A percentile compares a stretch with the other conserved stretches of the same genome.
These are phyloP conservation scores for Hyphopichia pseudoburtonii DNA, from an alignment of 1,139 yeast genomes.

Conservation along the genomic window DNA sequence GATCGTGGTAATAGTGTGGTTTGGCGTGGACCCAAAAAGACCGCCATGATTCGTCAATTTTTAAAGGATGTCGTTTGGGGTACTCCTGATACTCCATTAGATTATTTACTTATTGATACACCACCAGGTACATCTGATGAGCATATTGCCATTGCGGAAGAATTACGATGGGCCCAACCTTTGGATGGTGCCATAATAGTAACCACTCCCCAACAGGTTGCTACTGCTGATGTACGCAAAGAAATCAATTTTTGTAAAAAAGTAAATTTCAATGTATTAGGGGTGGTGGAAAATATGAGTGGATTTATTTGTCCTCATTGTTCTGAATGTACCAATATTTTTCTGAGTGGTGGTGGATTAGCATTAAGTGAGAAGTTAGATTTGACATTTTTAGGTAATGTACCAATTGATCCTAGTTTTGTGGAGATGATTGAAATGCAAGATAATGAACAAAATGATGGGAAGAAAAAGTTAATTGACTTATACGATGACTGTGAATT, in stretches of 20 bases:
- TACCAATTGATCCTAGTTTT: constrained; percentile 92
- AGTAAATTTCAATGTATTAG: constrained; percentile 43
- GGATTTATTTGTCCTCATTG: constrained; percentile 70
- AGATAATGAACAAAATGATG: constrained; percentile 19
- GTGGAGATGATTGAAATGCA: constrained; percentile 79
- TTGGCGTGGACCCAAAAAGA: constrained; percentile 98
- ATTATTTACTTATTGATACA: constrained; percentile 87
- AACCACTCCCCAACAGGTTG: constrained; percentile 54
- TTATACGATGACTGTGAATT: constrained; percentile 38
- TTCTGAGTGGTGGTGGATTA: constrained; percentile 92
- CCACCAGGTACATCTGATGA: constrained; percentile 99
- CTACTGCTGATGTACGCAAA: constrained; percentile 54
- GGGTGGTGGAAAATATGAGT: constrained; percentile 49
- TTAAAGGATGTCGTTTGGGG: constrained; percentile 93
- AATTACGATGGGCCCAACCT: constrained; percentile 56
- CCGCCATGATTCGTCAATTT: constrained; percentile 96
- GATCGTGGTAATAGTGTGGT: constrained; percentile 89
- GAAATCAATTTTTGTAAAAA: constrained; percentile 48
- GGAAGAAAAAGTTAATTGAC: constrained; percentile 28
- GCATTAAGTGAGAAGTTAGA: constrained; percentile 59
- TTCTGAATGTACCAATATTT: constrained; percentile 86
- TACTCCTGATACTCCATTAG: constrained; percentile 48
- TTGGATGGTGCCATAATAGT: constrained; percentile 50
- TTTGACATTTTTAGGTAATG: constrained; percentile 74
- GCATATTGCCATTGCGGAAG: constrained; percentile 95